Conservation (phyloP, 257 asterid genomes). For the Ehretia macrophylla region DNA sequence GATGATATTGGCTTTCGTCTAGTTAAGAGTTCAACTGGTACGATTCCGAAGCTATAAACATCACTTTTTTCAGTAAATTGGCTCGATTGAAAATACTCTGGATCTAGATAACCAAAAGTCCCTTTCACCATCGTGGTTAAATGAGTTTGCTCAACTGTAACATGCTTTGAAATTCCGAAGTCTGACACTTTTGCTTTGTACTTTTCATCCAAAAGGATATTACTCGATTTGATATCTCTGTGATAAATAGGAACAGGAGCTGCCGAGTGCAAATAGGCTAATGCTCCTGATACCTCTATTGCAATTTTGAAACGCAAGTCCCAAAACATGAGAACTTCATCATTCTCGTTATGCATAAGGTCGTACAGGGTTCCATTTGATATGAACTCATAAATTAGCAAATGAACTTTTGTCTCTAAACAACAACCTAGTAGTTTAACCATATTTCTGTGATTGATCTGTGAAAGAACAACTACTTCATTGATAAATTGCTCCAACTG, state of each 20-base stretch:
- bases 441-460: too few relatives aligned
- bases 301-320: too few relatives aligned
- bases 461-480: too few relatives aligned
- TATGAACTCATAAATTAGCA: too few relatives aligned
- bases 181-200: too few relatives aligned
- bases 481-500: constrained; percentile 28
- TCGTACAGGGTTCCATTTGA: too few relatives aligned
- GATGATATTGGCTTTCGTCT: constrained; percentile 30
- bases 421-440: too few relatives aligned
- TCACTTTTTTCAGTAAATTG: constrained; percentile 41
- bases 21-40: constrained; percentile 34
- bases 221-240: constrained; percentile 34
- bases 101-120: constrained; percentile 45
- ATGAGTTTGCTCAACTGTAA: constrained; percentile 43
- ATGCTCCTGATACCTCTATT: constrained; percentile 35
- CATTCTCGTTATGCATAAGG: too few relatives aligned
- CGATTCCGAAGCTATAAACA: constrained; percentile 35
- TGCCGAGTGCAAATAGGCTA: constrained; percentile 35
- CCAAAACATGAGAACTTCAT: too few relatives aligned
- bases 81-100: constrained; percentile 39
- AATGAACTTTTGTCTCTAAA: too few relatives aligned
- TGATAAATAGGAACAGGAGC: constrained; percentile 39
- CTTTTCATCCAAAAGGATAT: too few relatives aligned
- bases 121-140: constrained; percentile 34
- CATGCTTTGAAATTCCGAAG: too few relatives aligned